phyloP scores from a whole-genome alignment of 2,329 filamentous ascomycete species.

The Cadophora sp. region DNA sequence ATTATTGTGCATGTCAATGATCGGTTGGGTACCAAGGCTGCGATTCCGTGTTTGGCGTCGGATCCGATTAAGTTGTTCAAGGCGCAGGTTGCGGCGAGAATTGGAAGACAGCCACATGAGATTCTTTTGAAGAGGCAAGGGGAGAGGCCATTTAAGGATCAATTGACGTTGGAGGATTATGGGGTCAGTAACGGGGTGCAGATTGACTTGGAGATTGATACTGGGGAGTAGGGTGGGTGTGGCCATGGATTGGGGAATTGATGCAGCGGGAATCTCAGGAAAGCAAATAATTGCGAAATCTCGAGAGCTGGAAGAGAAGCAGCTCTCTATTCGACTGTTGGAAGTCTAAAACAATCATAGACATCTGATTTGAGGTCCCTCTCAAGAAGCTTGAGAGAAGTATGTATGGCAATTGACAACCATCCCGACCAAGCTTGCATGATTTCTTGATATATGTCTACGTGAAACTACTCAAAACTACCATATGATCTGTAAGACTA shows the following conservation, averaged over 20 bases:
- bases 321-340: too few species aligned
- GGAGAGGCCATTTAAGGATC: slow-evolving; percentile 92
- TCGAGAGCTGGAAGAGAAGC: background rate
- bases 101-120: slow-evolving; percentile 88
- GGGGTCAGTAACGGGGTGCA: slow-evolving; percentile 88
- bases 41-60: slow-evolving; percentile 85
- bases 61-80: slow-evolving; percentile 90
- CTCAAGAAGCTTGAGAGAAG: background rate
- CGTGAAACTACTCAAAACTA: background rate
- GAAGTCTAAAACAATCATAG: too few species aligned
- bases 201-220: slow-evolving; percentile 47
- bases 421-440: background rate
- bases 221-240: slow-evolving; percentile 41
- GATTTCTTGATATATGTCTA: background rate
- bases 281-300: background rate
- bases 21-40: slow-evolving; percentile 92
- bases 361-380: too few species aligned
- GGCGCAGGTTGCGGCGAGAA: slow-evolving; percentile 86
- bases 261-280: background rate
- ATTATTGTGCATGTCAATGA: slow-evolving; percentile 96
- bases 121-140: slow-evolving; percentile 92
- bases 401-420: background rate
- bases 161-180: slow-evolving; percentile 87
- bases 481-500: background rate
- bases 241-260: background rate